phyloP scores from a whole-genome alignment of 2,329 filamentous ascomycete genomes.

The Hymenoscyphus infarciens region DNA sequence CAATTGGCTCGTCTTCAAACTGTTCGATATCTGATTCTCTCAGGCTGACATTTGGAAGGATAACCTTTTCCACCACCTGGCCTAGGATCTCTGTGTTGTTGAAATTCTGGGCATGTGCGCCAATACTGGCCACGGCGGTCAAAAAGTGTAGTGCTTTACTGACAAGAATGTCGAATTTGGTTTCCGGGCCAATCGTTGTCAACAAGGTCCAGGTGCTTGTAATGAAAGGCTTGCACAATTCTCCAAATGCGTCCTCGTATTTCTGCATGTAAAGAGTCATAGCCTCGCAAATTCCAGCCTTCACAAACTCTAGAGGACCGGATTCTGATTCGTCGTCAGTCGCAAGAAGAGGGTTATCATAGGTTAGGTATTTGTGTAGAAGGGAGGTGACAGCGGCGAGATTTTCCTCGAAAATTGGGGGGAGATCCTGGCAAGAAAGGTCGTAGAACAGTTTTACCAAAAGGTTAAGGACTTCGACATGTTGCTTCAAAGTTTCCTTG shows the following conservation, averaged over 20 bases:
- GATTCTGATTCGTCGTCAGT: conserved; percentile 89
- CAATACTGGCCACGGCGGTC: conserved; percentile 78
- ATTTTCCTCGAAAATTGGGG: conserved; percentile 90
- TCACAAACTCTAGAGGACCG: conserved; percentile 78
- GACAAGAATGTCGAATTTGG: conserved; percentile 90
- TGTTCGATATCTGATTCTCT: conserved; percentile 92
- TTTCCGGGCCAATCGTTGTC: conserved; percentile 79
- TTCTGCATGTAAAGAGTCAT: conserved; percentile 90
- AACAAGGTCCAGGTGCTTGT: conserved; percentile 87
- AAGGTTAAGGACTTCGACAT: conserved; percentile 82
- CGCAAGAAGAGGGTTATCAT: conserved; percentile 76
- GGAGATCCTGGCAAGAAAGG: conserved; percentile 94
- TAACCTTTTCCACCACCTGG: conserved; percentile 92
- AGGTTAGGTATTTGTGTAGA: conserved; percentile 89
- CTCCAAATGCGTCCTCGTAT: conserved; percentile 89
- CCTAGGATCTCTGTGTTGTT: conserved; percentile 75
- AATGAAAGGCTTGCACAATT: conserved; percentile 78
- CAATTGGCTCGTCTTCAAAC: conserved; percentile 98
- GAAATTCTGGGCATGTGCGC: conserved; percentile 78
- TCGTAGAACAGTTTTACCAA: conserved; percentile 93
- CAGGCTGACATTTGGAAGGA: conserved; percentile 86
- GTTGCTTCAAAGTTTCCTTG: conserved; percentile 68
- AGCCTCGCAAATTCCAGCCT: conserved; percentile 89
- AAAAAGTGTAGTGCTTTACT: conserved; percentile 94
- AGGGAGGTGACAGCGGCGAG: conserved; percentile 71